A percentile compares a stretch with the other conserved stretches of the same genome.
Evolutionary conservation across 331 rosid genomes (phyloP).

Genomic region (Stylosanthes scabra): DNA sequence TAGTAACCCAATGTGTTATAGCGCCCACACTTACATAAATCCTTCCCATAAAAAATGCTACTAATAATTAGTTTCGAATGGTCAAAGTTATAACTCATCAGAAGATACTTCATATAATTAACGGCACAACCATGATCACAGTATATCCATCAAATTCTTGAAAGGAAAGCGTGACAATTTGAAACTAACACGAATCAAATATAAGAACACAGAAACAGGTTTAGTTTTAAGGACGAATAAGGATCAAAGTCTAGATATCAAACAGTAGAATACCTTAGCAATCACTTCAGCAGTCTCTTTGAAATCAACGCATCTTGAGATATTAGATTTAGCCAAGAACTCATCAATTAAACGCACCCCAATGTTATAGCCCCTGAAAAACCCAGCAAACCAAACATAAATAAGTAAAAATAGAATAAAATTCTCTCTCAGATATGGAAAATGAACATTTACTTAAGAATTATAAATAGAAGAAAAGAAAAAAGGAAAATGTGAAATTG

Average conservation of each 20-base stretch:
- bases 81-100: too few relatives aligned
- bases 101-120: not conserved
- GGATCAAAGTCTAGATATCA: not conserved
- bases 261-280: conserved; percentile 75
- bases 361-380: conserved; percentile 92
- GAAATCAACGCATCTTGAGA: conserved; percentile 92
- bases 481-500: not conserved
- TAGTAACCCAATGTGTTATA: not conserved
- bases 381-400: not conserved
- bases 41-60: too few relatives aligned
- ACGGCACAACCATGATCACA: not conserved
- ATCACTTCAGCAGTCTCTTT: conserved; percentile 96
- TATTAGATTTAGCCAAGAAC: conserved; percentile 94
- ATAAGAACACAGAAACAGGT: not conserved
- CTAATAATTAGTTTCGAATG: too few relatives aligned
- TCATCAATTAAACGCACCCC: conserved; percentile 95
- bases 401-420: not conserved
- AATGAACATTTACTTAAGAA: not conserved
- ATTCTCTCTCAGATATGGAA: not conserved
- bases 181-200: not conserved
- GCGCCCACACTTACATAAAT: too few relatives aligned
- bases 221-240: not conserved
- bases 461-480: not conserved
- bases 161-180: not conserved
- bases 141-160: not conserved